These are phyloP conservation scores for Melaleuca quinquenervia DNA, from an alignment of 345 rosid species.

Conservation along the genomic window DNA sequence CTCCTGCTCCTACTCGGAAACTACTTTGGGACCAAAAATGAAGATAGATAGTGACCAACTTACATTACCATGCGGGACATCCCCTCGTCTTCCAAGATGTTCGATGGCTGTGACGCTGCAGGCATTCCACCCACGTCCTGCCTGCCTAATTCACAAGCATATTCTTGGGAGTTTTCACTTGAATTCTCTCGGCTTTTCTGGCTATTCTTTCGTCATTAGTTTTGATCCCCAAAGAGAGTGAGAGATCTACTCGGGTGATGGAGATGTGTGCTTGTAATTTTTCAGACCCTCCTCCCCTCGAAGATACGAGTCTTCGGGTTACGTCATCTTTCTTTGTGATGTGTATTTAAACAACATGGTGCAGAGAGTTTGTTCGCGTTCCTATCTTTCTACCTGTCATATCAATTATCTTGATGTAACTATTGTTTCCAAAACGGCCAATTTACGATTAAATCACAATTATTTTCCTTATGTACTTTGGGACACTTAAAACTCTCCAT, in stretches of 20 bases:
- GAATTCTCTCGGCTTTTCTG: not conserved
- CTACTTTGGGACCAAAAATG: slow-evolving; percentile 40
- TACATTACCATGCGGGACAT: not conserved
- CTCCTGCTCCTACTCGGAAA: slow-evolving; percentile 71
- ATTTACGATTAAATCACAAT: not conserved
- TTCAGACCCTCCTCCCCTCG: not conserved
- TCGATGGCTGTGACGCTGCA: not conserved
- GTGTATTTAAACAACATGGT: not conserved
- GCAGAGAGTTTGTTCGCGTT: not conserved
- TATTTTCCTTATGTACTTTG: not conserved
- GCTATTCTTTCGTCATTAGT: not conserved
- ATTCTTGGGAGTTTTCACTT: not conserved
- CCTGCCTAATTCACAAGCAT: not conserved
- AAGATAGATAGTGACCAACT: not conserved
- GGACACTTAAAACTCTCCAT: not conserved
- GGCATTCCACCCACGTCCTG: not conserved
- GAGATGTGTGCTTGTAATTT: not conserved
- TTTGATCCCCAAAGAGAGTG: not conserved
- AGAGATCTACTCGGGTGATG: not conserved
- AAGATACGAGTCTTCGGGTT: not conserved
- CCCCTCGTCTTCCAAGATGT: not conserved
- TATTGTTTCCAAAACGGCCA: not conserved
- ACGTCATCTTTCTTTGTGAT: not conserved
- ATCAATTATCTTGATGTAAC: not conserved
- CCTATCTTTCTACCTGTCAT: not conserved